These are phyloP conservation scores for Lyophyllum semitale DNA, from an alignment of 768 basidiomycete species.

Conservation along the genomic window DNA sequence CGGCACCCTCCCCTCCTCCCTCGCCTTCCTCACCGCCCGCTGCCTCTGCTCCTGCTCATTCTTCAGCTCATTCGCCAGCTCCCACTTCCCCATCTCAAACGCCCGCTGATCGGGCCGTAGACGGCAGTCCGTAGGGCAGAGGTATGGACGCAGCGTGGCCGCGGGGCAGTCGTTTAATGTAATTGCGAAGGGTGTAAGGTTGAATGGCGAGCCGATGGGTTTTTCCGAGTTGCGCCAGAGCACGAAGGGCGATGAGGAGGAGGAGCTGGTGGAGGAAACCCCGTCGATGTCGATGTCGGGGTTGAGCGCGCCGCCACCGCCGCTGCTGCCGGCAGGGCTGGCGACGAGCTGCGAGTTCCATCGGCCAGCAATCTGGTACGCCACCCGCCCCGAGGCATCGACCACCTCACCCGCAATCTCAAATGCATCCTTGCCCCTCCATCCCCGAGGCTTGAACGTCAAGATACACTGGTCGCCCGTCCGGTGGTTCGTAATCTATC, in stretches of 20 bases:
- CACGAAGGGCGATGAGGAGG: conserved; percentile 49
- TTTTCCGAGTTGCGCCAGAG: conserved; percentile 95
- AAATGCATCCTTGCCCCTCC: conserved; percentile 89
- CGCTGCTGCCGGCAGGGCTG: conserved; percentile 41
- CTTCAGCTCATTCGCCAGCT: conserved; percentile 81
- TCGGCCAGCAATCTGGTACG: conserved; percentile 89
- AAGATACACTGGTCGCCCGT: conserved; percentile 86
- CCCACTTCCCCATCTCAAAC: conserved; percentile 88
- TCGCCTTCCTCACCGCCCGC: conserved; percentile 63
- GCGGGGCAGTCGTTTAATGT: conserved; percentile 87
- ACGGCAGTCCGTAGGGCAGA: conserved; percentile 91
- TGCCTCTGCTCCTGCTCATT: conserved; percentile 83
- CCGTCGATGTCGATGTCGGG: conserved; percentile 68
- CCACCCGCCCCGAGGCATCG: conserved; percentile 61
- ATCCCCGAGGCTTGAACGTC: conserved; percentile 95
- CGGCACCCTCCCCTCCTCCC: conserved; percentile 75
- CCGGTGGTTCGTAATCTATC: conserved; percentile 82
- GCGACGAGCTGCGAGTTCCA: conserved; percentile 97
- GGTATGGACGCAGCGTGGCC: conserved; percentile 64
- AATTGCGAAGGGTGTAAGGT: conserved; percentile 92
- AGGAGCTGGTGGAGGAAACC: conserved; percentile 54
- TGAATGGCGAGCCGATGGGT: conserved; percentile 78
- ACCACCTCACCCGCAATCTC: conserved; percentile 89
- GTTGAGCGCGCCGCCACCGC: conserved; percentile 60
- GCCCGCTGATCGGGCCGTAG: conserved; percentile 92